phyloP scores from a whole-genome alignment of 768 basidiomycete genomes.

The Phlebiopsis gigantea region DNA sequence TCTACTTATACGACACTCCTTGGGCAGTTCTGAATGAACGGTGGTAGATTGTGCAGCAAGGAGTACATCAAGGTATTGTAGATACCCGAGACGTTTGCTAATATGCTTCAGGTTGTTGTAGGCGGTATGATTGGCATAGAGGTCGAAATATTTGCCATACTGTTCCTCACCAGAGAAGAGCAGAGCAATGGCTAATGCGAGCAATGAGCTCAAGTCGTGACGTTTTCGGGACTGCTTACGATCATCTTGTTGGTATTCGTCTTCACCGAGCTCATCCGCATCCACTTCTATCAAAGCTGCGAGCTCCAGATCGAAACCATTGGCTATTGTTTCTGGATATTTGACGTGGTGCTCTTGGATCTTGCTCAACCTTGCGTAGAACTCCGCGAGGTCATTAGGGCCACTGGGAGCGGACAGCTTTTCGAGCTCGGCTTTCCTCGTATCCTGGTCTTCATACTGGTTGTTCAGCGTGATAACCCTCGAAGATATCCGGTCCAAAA shows the following conservation, averaged over 20 bases:
- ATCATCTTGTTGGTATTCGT: conserved; percentile 83
- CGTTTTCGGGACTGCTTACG: conserved; percentile 47
- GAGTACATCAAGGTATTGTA: conserved; percentile 91
- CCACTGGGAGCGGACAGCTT: conserved; percentile 52
- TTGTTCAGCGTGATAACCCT: conserved; percentile 60
- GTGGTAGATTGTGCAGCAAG: conserved; percentile 53
- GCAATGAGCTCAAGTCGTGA: background rate
- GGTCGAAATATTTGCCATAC: conserved; percentile 91
- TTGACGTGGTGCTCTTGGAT: conserved; percentile 95
- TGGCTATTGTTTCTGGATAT: conserved; percentile 86
- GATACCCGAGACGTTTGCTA: conserved; percentile 78
- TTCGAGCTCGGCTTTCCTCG: conserved; percentile 63
- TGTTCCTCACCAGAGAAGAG: conserved; percentile 96
- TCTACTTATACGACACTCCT: conserved; percentile 60
- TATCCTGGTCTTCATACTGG: conserved; percentile 74
- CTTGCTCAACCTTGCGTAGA: conserved; percentile 93
- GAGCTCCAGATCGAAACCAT: conserved; percentile 80
- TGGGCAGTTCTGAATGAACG: conserved; percentile 66
- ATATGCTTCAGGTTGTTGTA: conserved; percentile 89
- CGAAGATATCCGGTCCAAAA: conserved; percentile 78
- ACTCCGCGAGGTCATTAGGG: conserved; percentile 80
- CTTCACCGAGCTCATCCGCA: conserved; percentile 61
- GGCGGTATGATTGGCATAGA: conserved; percentile 82
- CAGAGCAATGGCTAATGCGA: conserved; percentile 58
- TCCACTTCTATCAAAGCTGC: conserved; percentile 75